phyloP scores from a whole-genome alignment of 176 grass and related monocot genomes.

The Musa acuminata region DNA sequence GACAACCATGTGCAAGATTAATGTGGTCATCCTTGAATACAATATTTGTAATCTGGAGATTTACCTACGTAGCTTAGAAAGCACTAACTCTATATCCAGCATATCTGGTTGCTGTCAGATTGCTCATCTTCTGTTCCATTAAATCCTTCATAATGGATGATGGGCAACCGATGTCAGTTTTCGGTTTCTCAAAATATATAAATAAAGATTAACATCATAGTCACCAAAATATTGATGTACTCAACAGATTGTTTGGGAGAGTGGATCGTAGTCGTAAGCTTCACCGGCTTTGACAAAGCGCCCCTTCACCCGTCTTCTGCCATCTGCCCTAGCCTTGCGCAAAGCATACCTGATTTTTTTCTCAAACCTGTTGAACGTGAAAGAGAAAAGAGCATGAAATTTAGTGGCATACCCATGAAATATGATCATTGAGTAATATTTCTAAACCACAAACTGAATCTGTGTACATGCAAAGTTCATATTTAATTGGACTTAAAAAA shows the following conservation, averaged over 20 bases:
- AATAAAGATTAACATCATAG: not conserved
- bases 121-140: not conserved
- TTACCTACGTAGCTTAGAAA: not conserved
- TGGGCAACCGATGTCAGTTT: not conserved
- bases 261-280: constrained; percentile 28
- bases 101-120: not conserved
- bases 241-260: constrained; percentile 5
- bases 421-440: not conserved
- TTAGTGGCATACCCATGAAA: not conserved
- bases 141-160: not conserved
- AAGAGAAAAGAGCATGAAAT: no score
- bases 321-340: constrained; percentile 23
- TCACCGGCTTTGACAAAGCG: constrained; percentile 27
- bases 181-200: not conserved
- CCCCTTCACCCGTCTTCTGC: constrained; percentile 20
- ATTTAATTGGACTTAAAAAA: not conserved
- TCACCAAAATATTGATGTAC: not conserved
- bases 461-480: not conserved
- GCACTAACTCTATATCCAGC: not conserved
- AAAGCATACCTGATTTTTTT: constrained; percentile 28
- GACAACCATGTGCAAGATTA: not conserved
- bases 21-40: not conserved
- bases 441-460: not conserved
- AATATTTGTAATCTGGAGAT: not conserved
- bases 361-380: constrained; percentile 14